Conservation (phyloP, 371 early-diverging fungal species). For the Apophysomyces elegans region DNA sequence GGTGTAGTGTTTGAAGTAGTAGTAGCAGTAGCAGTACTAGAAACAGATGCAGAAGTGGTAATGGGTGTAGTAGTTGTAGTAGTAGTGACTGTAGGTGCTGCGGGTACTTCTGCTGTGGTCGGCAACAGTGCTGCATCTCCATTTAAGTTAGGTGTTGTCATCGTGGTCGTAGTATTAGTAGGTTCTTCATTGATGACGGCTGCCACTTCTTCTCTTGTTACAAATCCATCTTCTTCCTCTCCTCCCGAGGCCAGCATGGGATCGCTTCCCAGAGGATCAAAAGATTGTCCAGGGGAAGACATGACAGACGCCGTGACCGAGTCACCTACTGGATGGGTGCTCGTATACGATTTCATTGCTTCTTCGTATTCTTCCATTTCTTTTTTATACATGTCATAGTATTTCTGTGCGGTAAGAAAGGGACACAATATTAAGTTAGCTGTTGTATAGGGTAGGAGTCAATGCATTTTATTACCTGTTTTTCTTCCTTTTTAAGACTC, state of each 20-base stretch:
- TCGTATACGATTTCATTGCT: constrained; percentile 52
- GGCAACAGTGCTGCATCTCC: not conserved
- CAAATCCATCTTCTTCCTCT: constrained; percentile 1
- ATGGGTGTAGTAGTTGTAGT: not conserved
- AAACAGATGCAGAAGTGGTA: not conserved
- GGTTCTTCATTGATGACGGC: not conserved
- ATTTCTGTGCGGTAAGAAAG: constrained; percentile 33
- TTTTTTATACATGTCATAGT: constrained; percentile 54
- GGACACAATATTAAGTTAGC: not conserved
- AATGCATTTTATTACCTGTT: constrained; percentile 42
- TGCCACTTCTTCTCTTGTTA: not conserved
- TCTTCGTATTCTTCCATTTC: constrained; percentile 55
- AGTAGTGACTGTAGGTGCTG: not conserved
- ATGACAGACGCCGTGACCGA: constrained; percentile 1
- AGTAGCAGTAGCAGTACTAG: not conserved
- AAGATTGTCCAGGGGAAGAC: constrained; percentile 4
- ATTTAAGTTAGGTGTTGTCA: not conserved
- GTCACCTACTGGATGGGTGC: not conserved
- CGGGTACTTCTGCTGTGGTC: too few relatives aligned
- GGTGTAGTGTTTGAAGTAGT: not conserved
- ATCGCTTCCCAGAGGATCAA: constrained; percentile 9
- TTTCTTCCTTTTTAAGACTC: constrained; percentile 50
- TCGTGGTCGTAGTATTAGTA: too few relatives aligned
- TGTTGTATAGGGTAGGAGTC: not conserved
- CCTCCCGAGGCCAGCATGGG: constrained; percentile 8